Evolutionary conservation across 2,329 filamentous ascomycete genomes (phyloP).

Genomic region (Nemania diffusa): DNA sequence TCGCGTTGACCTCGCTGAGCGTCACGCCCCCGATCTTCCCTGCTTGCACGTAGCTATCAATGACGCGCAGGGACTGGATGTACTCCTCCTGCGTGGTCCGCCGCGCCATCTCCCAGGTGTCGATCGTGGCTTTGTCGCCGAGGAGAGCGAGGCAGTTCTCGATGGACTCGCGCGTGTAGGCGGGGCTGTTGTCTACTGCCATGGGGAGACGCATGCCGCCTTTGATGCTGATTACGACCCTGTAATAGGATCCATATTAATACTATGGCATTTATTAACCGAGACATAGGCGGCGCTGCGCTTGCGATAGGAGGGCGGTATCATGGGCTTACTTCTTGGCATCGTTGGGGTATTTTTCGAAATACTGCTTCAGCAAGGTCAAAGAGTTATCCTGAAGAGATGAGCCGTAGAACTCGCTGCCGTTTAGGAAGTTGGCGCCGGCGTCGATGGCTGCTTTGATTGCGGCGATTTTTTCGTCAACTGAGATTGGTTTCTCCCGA

Average conservation of each 20-base stretch:
- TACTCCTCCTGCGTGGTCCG: slow-evolving; percentile 53
- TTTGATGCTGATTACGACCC: slow-evolving; percentile 55
- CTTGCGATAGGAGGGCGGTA: background rate
- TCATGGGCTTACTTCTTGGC: slow-evolving; percentile 52
- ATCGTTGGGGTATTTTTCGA: slow-evolving; percentile 63
- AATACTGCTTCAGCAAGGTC: slow-evolving; percentile 62
- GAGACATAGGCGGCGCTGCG: too few relatives aligned
- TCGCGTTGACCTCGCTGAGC: slow-evolving; percentile 49
- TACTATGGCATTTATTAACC: background rate
- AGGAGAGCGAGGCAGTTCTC: slow-evolving; percentile 56
- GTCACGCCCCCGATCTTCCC: slow-evolving; percentile 52
- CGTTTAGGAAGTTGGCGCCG: slow-evolving; percentile 58
- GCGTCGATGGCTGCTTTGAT: slow-evolving; percentile 56
- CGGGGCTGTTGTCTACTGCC: slow-evolving; percentile 48
- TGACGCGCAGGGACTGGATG: slow-evolving; percentile 46
- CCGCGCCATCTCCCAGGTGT: slow-evolving; percentile 61
- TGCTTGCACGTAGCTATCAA: slow-evolving; percentile 46
- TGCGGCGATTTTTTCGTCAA: slow-evolving; percentile 53
- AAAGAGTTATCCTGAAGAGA: slow-evolving; percentile 58
- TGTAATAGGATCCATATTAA: slow-evolving; percentile 9
- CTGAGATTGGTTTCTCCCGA: slow-evolving; percentile 44
- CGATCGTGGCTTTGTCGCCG: slow-evolving; percentile 57
- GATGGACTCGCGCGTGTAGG: slow-evolving; percentile 60
- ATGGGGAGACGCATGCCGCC: slow-evolving; percentile 53
- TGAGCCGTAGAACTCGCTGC: slow-evolving; percentile 62